These are phyloP conservation scores for Grifola frondosa DNA, from an alignment of 1,284 basidiomycete genomes.

Conservation along the genomic window DNA sequence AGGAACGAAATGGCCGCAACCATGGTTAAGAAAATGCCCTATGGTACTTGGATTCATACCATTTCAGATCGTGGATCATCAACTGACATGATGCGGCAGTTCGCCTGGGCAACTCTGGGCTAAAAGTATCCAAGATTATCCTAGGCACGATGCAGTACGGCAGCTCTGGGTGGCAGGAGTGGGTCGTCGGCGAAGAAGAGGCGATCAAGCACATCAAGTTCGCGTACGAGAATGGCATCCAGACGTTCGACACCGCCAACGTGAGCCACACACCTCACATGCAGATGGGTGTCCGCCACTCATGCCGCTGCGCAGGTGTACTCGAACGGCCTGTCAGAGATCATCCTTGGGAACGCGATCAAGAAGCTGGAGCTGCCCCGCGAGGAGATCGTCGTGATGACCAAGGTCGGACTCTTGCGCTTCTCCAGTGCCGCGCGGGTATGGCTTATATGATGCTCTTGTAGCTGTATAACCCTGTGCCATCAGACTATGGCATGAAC, in stretches of 20 bases:
- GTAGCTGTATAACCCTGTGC: constrained; percentile 10
- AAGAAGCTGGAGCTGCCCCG: constrained; percentile 53
- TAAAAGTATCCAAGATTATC: constrained; percentile 45
- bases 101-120: constrained; percentile 44
- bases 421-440: neutral
- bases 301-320: constrained; percentile 20
- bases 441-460: neutral
- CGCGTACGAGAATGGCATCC: constrained; percentile 46
- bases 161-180: constrained; percentile 33
- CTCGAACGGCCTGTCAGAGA: constrained; percentile 49
- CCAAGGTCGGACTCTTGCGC: constrained; percentile 39
- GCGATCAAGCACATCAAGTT: constrained; percentile 37
- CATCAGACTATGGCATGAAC: constrained; percentile 34
- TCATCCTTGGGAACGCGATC: constrained; percentile 59
- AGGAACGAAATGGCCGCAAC: too few species aligned
- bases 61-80: constrained; percentile 31
- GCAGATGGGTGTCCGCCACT: neutral
- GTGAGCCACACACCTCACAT: constrained; percentile 18
- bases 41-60: too few species aligned
- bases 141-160: constrained; percentile 48
- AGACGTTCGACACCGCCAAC: constrained; percentile 53
- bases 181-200: constrained; percentile 44
- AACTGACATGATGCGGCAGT: constrained; percentile 25
- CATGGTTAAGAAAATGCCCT: too few species aligned
- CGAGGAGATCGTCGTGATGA: constrained; percentile 55